These are phyloP conservation scores for Fraxinus quadrangulata DNA, from an alignment of 257 asterid genomes.

Conservation along the genomic window DNA sequence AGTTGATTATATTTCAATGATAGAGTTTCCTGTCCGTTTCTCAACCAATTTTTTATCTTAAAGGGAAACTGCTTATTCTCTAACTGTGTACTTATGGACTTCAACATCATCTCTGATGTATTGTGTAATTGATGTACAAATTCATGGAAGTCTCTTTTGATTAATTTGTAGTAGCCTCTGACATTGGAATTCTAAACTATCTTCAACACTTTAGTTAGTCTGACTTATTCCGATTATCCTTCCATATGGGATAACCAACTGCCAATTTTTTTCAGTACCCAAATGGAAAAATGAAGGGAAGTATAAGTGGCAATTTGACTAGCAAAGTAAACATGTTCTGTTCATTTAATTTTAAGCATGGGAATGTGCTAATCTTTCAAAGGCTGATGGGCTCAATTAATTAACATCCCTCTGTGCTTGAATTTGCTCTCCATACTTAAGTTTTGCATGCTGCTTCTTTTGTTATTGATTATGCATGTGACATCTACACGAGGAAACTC, in stretches of 20 bases:
- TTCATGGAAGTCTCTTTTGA: background rate
- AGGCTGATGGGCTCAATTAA: background rate
- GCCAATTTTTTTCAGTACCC: background rate
- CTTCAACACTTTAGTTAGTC: background rate
- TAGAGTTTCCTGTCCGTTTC: background rate
- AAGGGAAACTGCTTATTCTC: background rate
- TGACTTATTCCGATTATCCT: background rate
- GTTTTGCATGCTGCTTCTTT: background rate
- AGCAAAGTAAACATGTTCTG: background rate
- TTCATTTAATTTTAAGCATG: background rate
- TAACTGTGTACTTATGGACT: background rate
- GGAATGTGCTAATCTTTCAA: background rate
- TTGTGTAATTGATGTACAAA: background rate
- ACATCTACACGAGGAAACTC: constrained; percentile 4
- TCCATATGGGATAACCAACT: background rate
- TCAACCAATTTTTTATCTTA: background rate
- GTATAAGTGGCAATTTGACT: background rate
- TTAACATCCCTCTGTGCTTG: background rate
- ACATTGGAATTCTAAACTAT: background rate
- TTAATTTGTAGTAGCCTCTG: background rate
- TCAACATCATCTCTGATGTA: background rate
- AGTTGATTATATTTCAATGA: background rate
- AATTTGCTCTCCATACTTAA: background rate
- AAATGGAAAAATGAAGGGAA: background rate
- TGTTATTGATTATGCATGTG: background rate